phyloP scores from a whole-genome alignment of 2,329 filamentous ascomycete species.

The Cladosporium halotolerans region DNA sequence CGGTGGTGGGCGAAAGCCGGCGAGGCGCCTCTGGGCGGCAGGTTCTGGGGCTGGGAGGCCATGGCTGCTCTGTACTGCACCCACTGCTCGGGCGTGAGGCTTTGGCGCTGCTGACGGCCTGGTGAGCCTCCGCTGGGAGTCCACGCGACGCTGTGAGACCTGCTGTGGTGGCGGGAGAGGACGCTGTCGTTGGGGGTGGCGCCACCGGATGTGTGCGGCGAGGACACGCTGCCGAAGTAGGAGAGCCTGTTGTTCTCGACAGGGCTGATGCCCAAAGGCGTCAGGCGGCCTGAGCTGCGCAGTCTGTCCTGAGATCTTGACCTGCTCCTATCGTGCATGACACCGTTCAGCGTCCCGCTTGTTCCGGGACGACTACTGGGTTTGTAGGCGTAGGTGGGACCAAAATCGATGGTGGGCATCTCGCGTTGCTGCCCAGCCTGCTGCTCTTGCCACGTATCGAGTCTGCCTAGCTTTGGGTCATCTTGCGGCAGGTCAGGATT shows the following conservation, averaged over 20 bases:
- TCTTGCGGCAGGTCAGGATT: constrained; percentile 39
- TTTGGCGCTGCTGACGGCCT: constrained; percentile 41
- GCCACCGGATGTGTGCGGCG: not conserved
- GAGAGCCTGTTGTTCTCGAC: constrained; percentile 26
- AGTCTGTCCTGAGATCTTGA: constrained; percentile 20
- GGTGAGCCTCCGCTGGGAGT: constrained; percentile 60
- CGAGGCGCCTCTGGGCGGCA: constrained; percentile 28
- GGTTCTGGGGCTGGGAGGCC: constrained; percentile 46
- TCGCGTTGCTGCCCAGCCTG: constrained; percentile 39
- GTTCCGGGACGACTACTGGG: constrained; percentile 52
- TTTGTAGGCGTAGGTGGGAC: constrained; percentile 68
- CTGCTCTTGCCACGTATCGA: constrained; percentile 31
- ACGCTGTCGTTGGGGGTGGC: constrained; percentile 12
- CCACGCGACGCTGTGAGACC: constrained; percentile 67
- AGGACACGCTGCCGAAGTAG: constrained; percentile 27
- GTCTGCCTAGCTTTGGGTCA: constrained; percentile 34
- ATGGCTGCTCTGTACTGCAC: constrained; percentile 67
- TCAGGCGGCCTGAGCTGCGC: constrained; percentile 13
- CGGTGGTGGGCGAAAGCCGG: constrained; percentile 23
- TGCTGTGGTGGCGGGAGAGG: constrained; percentile 39
- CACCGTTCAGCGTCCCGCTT: constrained; percentile 45
- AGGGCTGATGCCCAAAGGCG: constrained; percentile 18
- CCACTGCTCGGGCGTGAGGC: constrained; percentile 71
- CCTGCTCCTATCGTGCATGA: constrained; percentile 18
- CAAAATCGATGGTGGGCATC: constrained; percentile 77